Evolutionary conservation across 768 basidiomycete species (phyloP).

Genomic region (Leccinum longicurvipes): DNA sequence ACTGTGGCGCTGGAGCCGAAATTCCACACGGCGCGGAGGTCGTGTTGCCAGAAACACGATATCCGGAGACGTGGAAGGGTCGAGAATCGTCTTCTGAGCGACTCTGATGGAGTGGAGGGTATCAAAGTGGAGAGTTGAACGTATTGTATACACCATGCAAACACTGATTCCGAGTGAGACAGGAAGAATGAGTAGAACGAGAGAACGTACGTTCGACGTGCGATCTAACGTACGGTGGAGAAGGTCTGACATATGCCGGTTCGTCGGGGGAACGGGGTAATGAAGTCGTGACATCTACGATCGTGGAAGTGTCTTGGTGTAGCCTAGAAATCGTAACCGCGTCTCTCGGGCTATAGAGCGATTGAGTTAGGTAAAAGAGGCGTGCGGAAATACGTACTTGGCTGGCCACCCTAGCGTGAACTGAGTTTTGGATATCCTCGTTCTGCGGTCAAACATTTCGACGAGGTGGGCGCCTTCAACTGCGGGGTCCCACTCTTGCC

Average conservation of each 20-base stretch:
- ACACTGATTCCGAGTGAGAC: conserved; percentile 46
- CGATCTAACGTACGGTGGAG: conserved; percentile 90
- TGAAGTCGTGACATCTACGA: conserved; percentile 92
- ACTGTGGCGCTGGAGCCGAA: conserved; percentile 63
- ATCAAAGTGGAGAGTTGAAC: conserved; percentile 38
- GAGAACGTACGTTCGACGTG: conserved; percentile 63
- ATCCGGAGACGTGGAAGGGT: conserved; percentile 55
- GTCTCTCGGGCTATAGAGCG: conserved; percentile 71
- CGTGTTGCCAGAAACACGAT: conserved; percentile 95
- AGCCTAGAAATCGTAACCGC: conserved; percentile 90
- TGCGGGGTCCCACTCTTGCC: conserved; percentile 92
- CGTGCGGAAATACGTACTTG: conserved; percentile 61
- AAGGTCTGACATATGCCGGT: conserved; percentile 85
- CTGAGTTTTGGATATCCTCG: conserved; percentile 85
- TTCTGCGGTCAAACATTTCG: conserved; percentile 83
- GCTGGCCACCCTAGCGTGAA: conserved; percentile 96
- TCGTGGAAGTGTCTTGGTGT: conserved; percentile 72
- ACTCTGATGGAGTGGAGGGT: conserved; percentile 35
- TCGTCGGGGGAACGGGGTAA: conserved; percentile 88
- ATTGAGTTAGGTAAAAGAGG: background rate
- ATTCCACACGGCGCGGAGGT: conserved; percentile 84
- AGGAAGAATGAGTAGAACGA: conserved; percentile 2
- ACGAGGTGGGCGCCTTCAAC: conserved; percentile 81
- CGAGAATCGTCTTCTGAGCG: conserved; percentile 29
- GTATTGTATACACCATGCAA: conserved; percentile 92